Evolutionary conservation across 2,329 filamentous ascomycete species (phyloP).

Genomic region (Sporothrix mexicana): DNA sequence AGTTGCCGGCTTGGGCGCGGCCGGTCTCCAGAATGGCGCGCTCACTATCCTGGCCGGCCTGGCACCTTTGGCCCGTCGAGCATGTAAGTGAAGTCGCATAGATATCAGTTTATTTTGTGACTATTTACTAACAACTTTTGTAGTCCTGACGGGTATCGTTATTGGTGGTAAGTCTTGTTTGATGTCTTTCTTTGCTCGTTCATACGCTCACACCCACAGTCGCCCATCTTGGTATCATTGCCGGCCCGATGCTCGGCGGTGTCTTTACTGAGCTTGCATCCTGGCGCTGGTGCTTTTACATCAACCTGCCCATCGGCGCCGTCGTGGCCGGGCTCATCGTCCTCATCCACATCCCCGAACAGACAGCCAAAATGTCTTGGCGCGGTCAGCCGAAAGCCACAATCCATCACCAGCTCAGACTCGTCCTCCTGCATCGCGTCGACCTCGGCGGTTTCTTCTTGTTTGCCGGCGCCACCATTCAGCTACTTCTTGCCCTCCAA

Average conservation of each 20-base stretch:
- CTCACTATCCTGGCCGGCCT: conserved; percentile 43
- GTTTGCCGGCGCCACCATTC: conserved; percentile 45
- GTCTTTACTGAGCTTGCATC: conserved; percentile 41
- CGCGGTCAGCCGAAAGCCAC: conserved; percentile 12
- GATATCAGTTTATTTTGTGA: not conserved
- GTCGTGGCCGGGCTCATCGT: conserved; percentile 38
- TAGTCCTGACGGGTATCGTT: conserved; percentile 12
- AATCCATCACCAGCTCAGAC: not conserved
- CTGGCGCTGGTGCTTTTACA: conserved; percentile 46
- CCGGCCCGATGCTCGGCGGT: conserved; percentile 40
- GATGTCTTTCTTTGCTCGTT: not conserved
- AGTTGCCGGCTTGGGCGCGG: conserved; percentile 43
- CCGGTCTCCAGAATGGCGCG: conserved; percentile 49
- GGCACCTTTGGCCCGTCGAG: conserved; percentile 3
- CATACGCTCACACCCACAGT: conserved; percentile 17
- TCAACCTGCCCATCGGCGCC: conserved; percentile 45
- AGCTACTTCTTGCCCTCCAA: conserved; percentile 53
- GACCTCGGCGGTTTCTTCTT: conserved; percentile 36
- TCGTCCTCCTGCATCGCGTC: conserved; percentile 28
- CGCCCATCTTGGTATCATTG: conserved; percentile 43
- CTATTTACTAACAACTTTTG: not conserved
- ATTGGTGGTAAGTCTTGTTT: not conserved
- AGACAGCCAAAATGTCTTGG: conserved; percentile 38
- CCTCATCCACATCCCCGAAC: conserved; percentile 37
- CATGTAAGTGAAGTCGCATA: not conserved